A percentile compares a stretch with the other conserved stretches of the same genome.
These are phyloP conservation scores for Mesembryanthemum crystallinum DNA, from an alignment of 148 eudicot species.

Conservation along the genomic window DNA sequence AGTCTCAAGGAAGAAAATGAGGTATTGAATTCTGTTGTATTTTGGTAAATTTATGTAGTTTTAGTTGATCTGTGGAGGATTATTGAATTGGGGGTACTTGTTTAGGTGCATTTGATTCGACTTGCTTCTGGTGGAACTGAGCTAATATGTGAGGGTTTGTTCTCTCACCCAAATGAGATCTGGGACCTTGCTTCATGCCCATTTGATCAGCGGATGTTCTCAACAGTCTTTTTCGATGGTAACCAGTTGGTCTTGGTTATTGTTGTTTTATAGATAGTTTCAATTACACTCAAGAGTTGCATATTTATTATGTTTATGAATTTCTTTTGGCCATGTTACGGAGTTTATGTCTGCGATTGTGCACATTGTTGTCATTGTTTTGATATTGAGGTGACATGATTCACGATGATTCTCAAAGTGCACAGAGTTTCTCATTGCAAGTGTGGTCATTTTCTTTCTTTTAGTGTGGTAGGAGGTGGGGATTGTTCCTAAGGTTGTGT, in stretches of 20 bases:
- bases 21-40: conserved; percentile 33
- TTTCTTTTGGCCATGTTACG: conserved; percentile 1
- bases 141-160: conserved; percentile 89
- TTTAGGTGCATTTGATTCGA: conserved; percentile 89
- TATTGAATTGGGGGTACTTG: conserved; percentile 13
- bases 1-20: conserved; percentile 97
- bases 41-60: not conserved
- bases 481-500: not conserved
- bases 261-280: not conserved
- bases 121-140: conserved; percentile 81
- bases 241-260: conserved; percentile 15
- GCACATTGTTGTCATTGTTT: conserved; percentile 3
- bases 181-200: conserved; percentile 98
- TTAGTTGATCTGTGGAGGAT: not conserved
- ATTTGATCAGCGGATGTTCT: conserved; percentile 90
- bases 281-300: not conserved
- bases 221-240: conserved; percentile 86
- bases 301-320: not conserved
- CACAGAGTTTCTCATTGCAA: not conserved
- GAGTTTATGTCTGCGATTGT: not conserved
- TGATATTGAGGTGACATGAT: conserved; percentile 2
- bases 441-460: not conserved
- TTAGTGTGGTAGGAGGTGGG: not conserved
- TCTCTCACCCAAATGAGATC: conserved; percentile 92
- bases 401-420: not conserved